Base-by-base conservation (phyloP, 225 moss, liverwort and hornwort species). In the Rhytidiadelphus loreus region DNA sequence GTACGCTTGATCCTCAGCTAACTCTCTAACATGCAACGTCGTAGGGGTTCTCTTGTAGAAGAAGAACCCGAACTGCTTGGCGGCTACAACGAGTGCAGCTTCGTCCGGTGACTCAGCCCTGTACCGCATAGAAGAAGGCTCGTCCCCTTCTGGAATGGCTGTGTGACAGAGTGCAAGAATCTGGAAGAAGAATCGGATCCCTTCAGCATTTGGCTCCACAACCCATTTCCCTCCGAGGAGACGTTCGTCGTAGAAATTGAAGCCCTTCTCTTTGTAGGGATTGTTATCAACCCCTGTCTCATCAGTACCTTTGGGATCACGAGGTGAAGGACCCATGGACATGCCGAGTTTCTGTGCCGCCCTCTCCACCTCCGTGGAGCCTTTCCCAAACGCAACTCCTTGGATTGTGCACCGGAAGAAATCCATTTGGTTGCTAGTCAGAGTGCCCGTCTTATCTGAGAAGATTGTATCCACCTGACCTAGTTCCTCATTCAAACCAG, bases 401-500 rank as follows among this genome's bases (percentile, higher is more conserved):
- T 91, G 91, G 59, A 97, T 96, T 11, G 96, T 89, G 86, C 94
- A 95, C 17, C 95, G 94, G 79, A 95, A 95, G 41, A 96, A 97
- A 70, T 96, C 96, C 97, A 97, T 95, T 79, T 96, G 97, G 58
- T 97, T 97, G 77, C 95, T 91, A 19, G 97, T 97, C 29, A 97
- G 92, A 64, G 97, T 97, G 39, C 97, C 97, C 32, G 97, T 97
- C 88, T 97, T 95, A 79, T 97, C 97, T 19, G 97, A 97, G 46
- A 97, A 93, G 69, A 97, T 95, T 16, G 97, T 96, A 64, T 97
- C 97, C 12, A 97, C 96, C 88, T 97, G 97, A 37, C 97, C 97
- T 39, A 97, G 88, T 81, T 96, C 97, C 76, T 97, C 97, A 85
- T 97, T 96, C 90, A 97, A 87, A 12, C 94, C 95, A 21, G 94